Evolutionary conservation across 768 basidiomycete genomes (phyloP).

Genomic region (Hericium coralloides): DNA sequence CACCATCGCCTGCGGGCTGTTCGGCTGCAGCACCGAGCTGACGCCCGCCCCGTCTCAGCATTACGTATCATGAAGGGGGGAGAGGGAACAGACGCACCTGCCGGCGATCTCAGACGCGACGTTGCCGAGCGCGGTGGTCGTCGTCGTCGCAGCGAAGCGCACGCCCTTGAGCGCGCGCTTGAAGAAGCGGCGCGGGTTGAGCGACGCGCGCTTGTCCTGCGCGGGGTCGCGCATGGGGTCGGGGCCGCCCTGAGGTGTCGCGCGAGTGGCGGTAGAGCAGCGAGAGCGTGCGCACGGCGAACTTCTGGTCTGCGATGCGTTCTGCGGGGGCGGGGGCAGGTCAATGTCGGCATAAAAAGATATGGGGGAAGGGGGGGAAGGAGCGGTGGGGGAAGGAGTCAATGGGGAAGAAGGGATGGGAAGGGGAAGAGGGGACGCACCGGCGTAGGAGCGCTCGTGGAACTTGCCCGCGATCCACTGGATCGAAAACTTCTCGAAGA

Average conservation of each 20-base stretch:
- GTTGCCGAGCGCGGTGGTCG: conserved; percentile 65
- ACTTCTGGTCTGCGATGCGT: conserved; percentile 76
- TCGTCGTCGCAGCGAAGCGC: conserved; percentile 65
- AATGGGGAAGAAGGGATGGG: neutral
- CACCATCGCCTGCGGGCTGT: conserved; percentile 76
- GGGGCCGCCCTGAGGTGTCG: conserved; percentile 54
- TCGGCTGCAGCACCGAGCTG: conserved; percentile 79
- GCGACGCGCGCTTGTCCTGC: conserved; percentile 26
- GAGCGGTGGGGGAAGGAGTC: neutral
- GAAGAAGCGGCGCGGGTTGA: conserved; percentile 54
- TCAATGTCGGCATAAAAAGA: no score
- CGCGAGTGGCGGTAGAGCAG: conserved; percentile 72
- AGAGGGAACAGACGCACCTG: conserved; percentile 19
- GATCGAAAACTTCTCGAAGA: conserved; percentile 79
- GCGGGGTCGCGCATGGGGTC: conserved; percentile 46
- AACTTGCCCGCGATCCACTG: conserved; percentile 82
- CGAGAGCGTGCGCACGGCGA: conserved; percentile 61
- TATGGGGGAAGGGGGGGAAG: no score
- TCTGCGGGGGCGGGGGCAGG: conserved; percentile 33
- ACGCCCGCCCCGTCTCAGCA: neutral
- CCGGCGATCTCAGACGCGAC: conserved; percentile 55
- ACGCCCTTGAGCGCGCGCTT: conserved; percentile 67
- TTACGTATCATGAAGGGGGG: neutral
- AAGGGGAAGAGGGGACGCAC: conserved; percentile 21
- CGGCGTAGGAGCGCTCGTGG: conserved; percentile 67